A percentile compares a stretch with the other conserved stretches of the same genome.
phyloP scores from a whole-genome alignment of 805 yeast species.

The Candida arabinofermentans region DNA sequence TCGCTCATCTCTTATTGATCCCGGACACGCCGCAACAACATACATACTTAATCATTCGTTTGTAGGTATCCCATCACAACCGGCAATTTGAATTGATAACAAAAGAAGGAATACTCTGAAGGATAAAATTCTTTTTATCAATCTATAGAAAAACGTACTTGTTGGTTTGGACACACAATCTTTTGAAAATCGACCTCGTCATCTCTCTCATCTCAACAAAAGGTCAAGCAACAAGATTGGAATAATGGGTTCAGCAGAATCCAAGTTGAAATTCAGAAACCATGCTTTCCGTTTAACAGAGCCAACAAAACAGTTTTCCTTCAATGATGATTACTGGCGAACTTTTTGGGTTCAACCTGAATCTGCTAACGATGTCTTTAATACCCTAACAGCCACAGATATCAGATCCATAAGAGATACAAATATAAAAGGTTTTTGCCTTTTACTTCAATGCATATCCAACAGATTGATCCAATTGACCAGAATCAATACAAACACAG shows the following conservation, averaged over 20 bases:
- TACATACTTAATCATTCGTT: no score
- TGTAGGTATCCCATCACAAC: no score
- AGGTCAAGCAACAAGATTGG: not conserved
- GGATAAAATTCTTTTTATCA: no score
- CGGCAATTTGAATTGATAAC: no score
- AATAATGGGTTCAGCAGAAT: constrained; percentile 71
- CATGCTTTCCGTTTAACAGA: constrained; percentile 59
- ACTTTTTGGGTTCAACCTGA: constrained; percentile 46
- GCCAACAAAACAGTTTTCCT: constrained; percentile 33
- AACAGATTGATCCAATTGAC: constrained; percentile 29
- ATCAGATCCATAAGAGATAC: constrained; percentile 55
- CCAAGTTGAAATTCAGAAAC: constrained; percentile 54
- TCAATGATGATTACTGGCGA: constrained; percentile 39
- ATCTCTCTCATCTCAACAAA: constrained; percentile 2
- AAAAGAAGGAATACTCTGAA: no score
- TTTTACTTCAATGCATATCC: constrained; percentile 42
- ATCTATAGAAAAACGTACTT: no score
- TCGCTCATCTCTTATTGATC: no score
- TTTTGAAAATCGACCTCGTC: no score
- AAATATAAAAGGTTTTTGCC: constrained; percentile 54
- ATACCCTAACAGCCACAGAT: constrained; percentile 53
- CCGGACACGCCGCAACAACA: no score
- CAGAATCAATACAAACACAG: constrained; percentile 16
- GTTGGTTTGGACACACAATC: no score
- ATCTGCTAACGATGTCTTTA: constrained; percentile 53